Conservation (phyloP, 73 alveolate genomes). For the Blepharisma japonicum region DNA sequence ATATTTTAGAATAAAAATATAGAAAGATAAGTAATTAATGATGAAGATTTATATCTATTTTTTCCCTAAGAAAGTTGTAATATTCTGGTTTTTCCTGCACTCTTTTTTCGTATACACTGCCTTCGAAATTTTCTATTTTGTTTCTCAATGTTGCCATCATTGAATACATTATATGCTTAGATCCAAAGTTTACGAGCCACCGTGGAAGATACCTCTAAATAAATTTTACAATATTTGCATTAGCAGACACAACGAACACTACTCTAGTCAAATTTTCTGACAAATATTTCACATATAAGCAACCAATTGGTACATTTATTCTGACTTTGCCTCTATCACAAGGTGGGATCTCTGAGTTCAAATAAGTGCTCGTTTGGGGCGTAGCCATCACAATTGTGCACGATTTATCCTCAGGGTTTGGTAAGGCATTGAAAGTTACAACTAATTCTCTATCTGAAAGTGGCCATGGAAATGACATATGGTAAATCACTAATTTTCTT, state of each 20-base stretch:
- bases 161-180: not conserved
- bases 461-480: conserved; percentile 27
- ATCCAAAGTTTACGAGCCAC: conserved; percentile 3
- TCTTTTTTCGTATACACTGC: conserved; percentile 1
- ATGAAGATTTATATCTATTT: not conserved
- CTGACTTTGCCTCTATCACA: not conserved
- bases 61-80: conserved; percentile 13
- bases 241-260: not conserved
- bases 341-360: not conserved
- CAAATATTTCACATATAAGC: not conserved
- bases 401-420: not conserved
- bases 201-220: not conserved
- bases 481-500: conserved; percentile 22
- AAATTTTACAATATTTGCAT: not conserved
- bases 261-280: not conserved
- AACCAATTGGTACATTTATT: not conserved
- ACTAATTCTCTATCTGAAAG: conserved; percentile 2
- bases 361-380: not conserved
- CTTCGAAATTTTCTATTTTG: not conserved
- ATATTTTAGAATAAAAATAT: too few species aligned
- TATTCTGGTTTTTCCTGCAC: not conserved
- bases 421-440: not conserved
- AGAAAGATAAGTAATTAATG: not conserved
- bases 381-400: not conserved
- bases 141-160: conserved; percentile 19